phyloP scores from a whole-genome alignment of 495 filamentous ascomycete species.

The Aspergillus ostianus region DNA sequence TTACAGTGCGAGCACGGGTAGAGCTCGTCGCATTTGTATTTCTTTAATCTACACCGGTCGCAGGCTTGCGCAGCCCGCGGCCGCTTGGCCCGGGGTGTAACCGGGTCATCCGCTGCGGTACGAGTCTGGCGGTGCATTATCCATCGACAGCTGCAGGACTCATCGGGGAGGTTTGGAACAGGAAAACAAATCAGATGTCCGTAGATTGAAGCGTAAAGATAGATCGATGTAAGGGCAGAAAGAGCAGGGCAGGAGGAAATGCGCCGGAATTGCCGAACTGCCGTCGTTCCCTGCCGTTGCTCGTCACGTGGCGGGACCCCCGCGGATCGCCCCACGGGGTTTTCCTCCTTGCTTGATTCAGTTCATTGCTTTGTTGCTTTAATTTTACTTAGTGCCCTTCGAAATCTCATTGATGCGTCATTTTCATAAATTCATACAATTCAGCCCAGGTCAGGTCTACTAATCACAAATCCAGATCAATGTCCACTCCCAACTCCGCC shows the following conservation, averaged over 20 bases:
- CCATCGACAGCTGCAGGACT: constrained; percentile 10
- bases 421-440: background rate
- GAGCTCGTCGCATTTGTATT: constrained; percentile 45
- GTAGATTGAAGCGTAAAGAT: background rate
- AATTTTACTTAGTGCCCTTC: too few relatives aligned
- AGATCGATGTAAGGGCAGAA: background rate
- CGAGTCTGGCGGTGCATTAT: constrained; percentile 18
- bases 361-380: too few relatives aligned
- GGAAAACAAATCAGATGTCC: background rate
- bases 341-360: background rate
- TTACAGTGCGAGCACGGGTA: constrained; percentile 43
- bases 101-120: constrained; percentile 20
- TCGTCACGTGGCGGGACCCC: constrained; percentile 3
- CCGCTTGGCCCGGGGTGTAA: constrained; percentile 34
- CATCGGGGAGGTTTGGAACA: background rate
- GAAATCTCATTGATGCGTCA: background rate
- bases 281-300: background rate
- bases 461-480: constrained; percentile 13
- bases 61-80: constrained; percentile 42
- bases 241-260: constrained; percentile 7
- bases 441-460: background rate
- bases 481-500: constrained; percentile 19
- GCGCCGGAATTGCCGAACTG: constrained; percentile 17
- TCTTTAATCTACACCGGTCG: constrained; percentile 42
- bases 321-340: constrained; percentile 7